These are phyloP conservation scores for Lachancea fermentati DNA, from an alignment of 805 yeast species.

Conservation along the genomic window DNA sequence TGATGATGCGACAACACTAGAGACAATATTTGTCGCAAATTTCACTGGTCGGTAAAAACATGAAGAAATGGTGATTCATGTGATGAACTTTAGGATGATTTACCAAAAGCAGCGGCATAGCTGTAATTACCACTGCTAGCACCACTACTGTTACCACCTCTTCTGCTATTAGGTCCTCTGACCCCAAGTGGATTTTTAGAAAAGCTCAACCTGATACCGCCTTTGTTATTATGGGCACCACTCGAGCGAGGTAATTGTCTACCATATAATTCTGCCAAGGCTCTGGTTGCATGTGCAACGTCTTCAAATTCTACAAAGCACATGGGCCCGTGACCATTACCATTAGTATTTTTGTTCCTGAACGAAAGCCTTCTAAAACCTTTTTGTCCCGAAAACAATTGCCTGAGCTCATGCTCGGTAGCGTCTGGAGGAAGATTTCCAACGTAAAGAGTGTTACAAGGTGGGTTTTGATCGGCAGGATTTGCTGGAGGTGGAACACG, in stretches of 20 bases:
- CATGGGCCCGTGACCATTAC: conserved; percentile 89
- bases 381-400: conserved; percentile 78
- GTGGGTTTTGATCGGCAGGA: conserved; percentile 99
- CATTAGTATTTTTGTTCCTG: conserved; percentile 58
- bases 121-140: conserved; percentile 13
- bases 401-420: conserved; percentile 84
- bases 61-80: conserved; percentile 3
- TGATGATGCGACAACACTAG: too few relatives aligned
- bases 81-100: conserved; percentile 1
- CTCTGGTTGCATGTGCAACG: conserved; percentile 87
- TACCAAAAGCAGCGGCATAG: conserved; percentile 15
- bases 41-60: too few relatives aligned
- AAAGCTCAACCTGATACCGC: conserved; percentile 90
- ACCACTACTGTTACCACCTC: conserved; percentile 29
- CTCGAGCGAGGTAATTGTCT: conserved; percentile 80
- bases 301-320: conserved; percentile 99
- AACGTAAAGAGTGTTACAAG: conserved; percentile 94
- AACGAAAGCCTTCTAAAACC: conserved; percentile 92
- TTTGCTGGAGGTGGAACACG: conserved; percentile 89
- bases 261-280: conserved; percentile 91
- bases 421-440: conserved; percentile 98
- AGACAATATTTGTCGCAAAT: too few relatives aligned
- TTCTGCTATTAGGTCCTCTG: conserved; percentile 58
- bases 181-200: conserved; percentile 97
- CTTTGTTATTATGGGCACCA: conserved; percentile 54